A percentile compares a stretch with the other conserved stretches of the same genome.
Evolutionary conservation across 306 rosid genomes (phyloP).

Genomic region (Parietaria judaica): DNA sequence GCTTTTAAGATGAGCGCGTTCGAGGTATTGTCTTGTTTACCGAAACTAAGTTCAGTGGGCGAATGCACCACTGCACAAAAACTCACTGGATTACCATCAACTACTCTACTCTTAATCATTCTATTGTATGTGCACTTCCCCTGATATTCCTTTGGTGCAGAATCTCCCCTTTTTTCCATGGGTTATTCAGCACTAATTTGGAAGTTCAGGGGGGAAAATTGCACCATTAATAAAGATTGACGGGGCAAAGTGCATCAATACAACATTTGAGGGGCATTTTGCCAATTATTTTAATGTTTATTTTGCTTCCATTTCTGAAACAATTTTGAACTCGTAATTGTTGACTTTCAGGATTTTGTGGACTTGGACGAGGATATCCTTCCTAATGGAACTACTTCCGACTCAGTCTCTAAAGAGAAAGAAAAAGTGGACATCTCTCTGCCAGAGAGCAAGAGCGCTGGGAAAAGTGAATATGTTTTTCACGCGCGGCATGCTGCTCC

Average conservation of each 20-base stretch:
- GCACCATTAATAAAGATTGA: too few relatives aligned
- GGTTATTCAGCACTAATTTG: too few relatives aligned
- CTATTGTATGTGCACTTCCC: too few relatives aligned
- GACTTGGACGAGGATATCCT: slow-evolving; percentile 63
- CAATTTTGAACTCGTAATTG: not conserved
- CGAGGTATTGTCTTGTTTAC: slow-evolving; percentile 50
- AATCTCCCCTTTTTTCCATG: too few relatives aligned
- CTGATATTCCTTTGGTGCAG: too few relatives aligned
- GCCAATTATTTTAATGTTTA: not conserved
- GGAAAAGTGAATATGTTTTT: slow-evolving; percentile 18
- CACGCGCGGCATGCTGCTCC: slow-evolving; percentile 21
- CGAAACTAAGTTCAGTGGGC: not conserved
- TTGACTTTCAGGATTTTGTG: slow-evolving; percentile 45
- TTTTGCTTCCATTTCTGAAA: not conserved
- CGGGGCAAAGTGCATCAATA: too few relatives aligned
- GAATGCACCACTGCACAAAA: too few relatives aligned
- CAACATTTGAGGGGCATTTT: too few relatives aligned
- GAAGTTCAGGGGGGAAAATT: too few relatives aligned
- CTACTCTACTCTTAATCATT: too few relatives aligned
- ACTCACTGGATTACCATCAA: too few relatives aligned
- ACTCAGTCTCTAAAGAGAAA: slow-evolving; percentile 26
- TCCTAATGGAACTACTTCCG: slow-evolving; percentile 36
- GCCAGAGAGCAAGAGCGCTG: slow-evolving; percentile 24
- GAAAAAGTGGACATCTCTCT: slow-evolving; percentile 22
- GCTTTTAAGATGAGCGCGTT: slow-evolving; percentile 81